A percentile compares a stretch with the other conserved stretches of the same genome.
Evolutionary conservation across 1,284 basidiomycete species (phyloP).

Genomic region (Apiotrichum brassicae): DNA sequence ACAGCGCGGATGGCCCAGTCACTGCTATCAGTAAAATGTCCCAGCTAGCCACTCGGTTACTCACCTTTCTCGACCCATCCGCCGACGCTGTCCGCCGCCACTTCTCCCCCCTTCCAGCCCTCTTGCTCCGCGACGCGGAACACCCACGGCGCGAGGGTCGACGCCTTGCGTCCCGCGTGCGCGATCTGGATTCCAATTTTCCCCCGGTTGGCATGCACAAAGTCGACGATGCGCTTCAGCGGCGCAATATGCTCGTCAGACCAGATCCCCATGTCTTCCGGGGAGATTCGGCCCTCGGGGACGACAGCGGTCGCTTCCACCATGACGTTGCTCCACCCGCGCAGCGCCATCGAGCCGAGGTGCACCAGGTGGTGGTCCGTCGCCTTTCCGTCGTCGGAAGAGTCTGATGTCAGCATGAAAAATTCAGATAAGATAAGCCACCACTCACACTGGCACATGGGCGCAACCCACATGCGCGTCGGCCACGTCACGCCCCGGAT

Average conservation of each 20-base stretch:
- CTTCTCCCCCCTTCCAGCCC: constrained; percentile 38
- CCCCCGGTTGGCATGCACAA: constrained; percentile 62
- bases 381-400: constrained; percentile 61
- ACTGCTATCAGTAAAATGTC: constrained; percentile 13
- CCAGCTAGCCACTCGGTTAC: constrained; percentile 13
- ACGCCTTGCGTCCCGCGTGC: constrained; percentile 70
- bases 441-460: constrained; percentile 58
- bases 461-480: constrained; percentile 54
- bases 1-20: constrained; percentile 55
- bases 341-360: constrained; percentile 52
- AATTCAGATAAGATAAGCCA: no score
- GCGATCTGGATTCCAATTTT: constrained; percentile 72
- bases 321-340: constrained; percentile 56
- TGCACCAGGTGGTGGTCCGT: constrained; percentile 77
- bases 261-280: constrained; percentile 60
- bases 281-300: constrained; percentile 63
- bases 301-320: constrained; percentile 66
- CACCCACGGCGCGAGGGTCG: constrained; percentile 59
- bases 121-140: constrained; percentile 25
- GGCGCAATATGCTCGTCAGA: constrained; percentile 63
- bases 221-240: constrained; percentile 64
- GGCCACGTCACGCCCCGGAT: constrained; percentile 62
- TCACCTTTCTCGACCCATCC: constrained; percentile 66
- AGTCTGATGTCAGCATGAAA: constrained; percentile 48
- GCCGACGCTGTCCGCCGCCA: constrained; percentile 49